Evolutionary conservation across 495 filamentous ascomycete species (phyloP).

Genomic region (Podospora comata): DNA sequence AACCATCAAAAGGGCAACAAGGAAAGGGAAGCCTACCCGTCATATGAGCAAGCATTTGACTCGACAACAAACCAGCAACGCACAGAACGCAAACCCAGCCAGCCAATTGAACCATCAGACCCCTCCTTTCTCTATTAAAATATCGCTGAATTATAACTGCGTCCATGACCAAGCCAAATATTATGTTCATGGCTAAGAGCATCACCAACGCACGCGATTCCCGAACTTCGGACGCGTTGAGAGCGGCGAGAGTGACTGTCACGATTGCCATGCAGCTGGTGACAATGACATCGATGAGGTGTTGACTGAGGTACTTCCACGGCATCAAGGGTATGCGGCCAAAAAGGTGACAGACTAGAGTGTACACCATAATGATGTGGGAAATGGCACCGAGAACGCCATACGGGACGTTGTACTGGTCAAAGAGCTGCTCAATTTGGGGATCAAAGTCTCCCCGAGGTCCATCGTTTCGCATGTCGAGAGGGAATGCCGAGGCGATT

Average conservation of each 20-base stretch:
- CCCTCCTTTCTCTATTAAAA: not conserved
- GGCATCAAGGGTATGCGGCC: not conserved
- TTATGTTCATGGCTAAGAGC: not conserved
- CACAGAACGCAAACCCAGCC: not conserved
- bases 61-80: not conserved
- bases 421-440: not conserved
- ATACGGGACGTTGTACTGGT: not conserved
- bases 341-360: not conserved
- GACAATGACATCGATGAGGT: not conserved
- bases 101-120: not conserved
- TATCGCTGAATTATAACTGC: not conserved
- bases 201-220: not conserved
- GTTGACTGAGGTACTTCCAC: not conserved
- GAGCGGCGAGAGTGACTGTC: not conserved
- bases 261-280: not conserved
- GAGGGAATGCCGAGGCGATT: not conserved
- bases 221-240: not conserved
- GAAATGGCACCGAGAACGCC: not conserved
- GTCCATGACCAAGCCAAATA: not conserved
- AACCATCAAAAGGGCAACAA: not conserved
- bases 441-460: not conserved
- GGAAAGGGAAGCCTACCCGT: not conserved
- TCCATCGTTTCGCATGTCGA: not conserved
- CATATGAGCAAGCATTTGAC: not conserved
- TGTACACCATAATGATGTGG: not conserved